Evolutionary conservation across 1,284 basidiomycete genomes (phyloP), one percentile per base, ranked within the genome.

Genomic region (Austroboletus novae-zelandiae): DNA sequence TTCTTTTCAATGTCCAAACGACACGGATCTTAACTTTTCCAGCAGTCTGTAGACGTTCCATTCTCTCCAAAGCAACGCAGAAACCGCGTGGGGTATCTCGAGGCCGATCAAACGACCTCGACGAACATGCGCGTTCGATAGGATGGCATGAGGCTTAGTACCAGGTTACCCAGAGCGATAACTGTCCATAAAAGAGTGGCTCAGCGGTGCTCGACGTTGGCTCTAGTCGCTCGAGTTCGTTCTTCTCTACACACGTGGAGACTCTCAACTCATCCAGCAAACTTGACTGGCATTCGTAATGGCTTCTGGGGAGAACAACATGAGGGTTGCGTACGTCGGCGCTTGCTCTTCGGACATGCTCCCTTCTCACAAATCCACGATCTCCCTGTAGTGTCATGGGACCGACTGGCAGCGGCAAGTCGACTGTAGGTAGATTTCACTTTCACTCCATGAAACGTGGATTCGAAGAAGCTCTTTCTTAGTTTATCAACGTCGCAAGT

Each of bases 381-480:
- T 23, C 15, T 42, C 17, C 13, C 10, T 9, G 54, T 60, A 76
- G 74, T 3, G 63, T 75, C 18, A 75, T 76, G 74, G 75, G 74
- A 1, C 61, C 72, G 31, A 74, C 75, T 9, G 74, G 74, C 52
- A 74, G 69, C 53, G 74, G 74, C 40, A 75, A 75, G 61, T 70
- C 75, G 23, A 68, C 71, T 2, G 75, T 75, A 23, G 20, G 20
- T 23, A 23, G 50, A 29, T 73, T 11, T 23, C 10, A 7, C 15
- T 27, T 27, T 25, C 4, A 14, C 6, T 15, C 7, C 20, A 23
- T 40, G 40, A 9, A 20, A 4, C 20, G 2, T 4, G 13, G 9
- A n/a, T 15, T n/a, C 29, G 15, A 17, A 15, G 25, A 50, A 55
- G 5, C 41, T 55, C 14, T 34, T 11, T 47, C 36, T 36, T 34